Evolutionary conservation across 352 stramenopile species (phyloP).

Genomic region (Saprolegnia diclina): DNA sequence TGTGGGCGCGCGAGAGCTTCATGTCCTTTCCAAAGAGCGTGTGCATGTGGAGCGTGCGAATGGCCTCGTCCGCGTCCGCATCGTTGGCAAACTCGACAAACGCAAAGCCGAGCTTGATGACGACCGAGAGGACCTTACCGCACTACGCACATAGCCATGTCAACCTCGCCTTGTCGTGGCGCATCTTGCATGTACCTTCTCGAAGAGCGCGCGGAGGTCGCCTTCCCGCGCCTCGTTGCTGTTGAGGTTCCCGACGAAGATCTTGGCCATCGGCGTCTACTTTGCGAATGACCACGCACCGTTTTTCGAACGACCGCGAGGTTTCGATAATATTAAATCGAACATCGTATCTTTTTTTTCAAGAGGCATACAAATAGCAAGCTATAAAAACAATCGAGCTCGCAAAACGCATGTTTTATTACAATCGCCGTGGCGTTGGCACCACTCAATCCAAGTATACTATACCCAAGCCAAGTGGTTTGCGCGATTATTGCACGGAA

Average conservation of each 20-base stretch:
- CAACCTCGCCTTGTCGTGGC: neutral
- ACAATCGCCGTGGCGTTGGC: no score
- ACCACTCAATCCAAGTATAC: no score
- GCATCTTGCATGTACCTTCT: slow-evolving; percentile 7
- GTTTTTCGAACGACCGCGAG: no score
- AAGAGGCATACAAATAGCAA: no score
- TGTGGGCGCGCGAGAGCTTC: slow-evolving; percentile 13
- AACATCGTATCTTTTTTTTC: no score
- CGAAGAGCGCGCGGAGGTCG: slow-evolving; percentile 36
- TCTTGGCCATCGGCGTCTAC: slow-evolving; percentile 39
- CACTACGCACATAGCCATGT: slow-evolving; percentile 33
- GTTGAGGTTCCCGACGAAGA: slow-evolving; percentile 62
- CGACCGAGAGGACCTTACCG: slow-evolving; percentile 40
- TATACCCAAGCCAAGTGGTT: no score
- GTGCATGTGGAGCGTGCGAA: neutral
- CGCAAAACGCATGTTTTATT: no score
- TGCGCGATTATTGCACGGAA: no score
- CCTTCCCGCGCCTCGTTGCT: slow-evolving; percentile 45
- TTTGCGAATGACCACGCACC: neutral
- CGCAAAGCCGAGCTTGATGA: slow-evolving; percentile 53
- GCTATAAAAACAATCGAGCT: no score
- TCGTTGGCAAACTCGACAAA: slow-evolving; percentile 53
- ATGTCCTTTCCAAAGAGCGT: slow-evolving; percentile 1
- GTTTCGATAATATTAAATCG: no score
- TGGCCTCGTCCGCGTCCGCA: slow-evolving; percentile 38